Evolutionary conservation across 805 yeast species (phyloP).

Genomic region (Saccharomyces jurei): DNA sequence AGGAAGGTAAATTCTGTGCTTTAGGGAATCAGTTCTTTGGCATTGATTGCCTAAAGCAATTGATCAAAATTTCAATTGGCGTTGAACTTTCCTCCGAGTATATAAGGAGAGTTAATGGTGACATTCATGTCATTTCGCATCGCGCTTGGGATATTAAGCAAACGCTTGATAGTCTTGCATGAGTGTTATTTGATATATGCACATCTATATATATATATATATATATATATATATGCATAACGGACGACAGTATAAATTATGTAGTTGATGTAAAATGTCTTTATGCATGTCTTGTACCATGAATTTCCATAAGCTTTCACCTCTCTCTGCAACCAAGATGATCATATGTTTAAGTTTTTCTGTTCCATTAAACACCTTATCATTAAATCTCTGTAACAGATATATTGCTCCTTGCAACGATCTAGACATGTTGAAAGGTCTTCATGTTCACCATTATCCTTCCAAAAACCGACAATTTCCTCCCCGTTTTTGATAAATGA

Average conservation of each 20-base stretch:
- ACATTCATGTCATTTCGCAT: constrained; percentile 21
- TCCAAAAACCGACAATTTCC: constrained; percentile 56
- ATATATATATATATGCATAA: background rate
- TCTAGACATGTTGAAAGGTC: constrained; percentile 28
- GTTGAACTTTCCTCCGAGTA: constrained; percentile 32
- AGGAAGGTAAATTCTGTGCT: constrained; percentile 18
- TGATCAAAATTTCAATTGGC: constrained; percentile 29
- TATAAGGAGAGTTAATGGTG: constrained; percentile 25
- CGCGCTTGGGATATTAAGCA: constrained; percentile 23
- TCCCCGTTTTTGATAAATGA: constrained; percentile 48
- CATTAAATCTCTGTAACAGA: constrained; percentile 16
- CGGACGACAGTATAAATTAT: background rate
- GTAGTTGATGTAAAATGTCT: background rate
- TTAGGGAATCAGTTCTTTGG: constrained; percentile 20
- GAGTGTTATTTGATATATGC: too few relatives aligned
- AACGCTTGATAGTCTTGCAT: constrained; percentile 13
- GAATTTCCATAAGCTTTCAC: background rate
- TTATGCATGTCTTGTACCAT: background rate
- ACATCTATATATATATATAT: background rate
- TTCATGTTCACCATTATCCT: constrained; percentile 30
- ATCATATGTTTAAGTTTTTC: background rate
- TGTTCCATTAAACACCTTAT: constrained; percentile 13
- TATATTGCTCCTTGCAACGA: constrained; percentile 34
- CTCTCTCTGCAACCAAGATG: background rate
- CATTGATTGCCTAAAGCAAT: constrained; percentile 20